These are phyloP conservation scores for Apodospora peruviana DNA, from an alignment of 495 filamentous ascomycete genomes.

Conservation along the genomic window DNA sequence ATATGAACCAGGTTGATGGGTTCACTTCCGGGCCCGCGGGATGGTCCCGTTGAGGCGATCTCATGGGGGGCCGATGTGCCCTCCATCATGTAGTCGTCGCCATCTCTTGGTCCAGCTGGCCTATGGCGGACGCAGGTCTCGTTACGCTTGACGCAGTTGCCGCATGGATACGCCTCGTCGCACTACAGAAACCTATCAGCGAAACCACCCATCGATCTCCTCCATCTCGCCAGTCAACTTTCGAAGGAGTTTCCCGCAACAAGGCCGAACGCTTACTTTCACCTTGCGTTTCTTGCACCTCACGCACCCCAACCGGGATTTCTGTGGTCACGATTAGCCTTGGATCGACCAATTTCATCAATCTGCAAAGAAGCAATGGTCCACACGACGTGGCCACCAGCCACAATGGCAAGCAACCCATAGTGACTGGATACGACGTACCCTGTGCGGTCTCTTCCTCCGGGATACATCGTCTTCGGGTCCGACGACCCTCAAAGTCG, in stretches of 20 bases:
- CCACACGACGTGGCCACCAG: background rate
- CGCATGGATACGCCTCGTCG: conserved; percentile 18
- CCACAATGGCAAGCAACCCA: background rate
- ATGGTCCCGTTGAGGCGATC: background rate
- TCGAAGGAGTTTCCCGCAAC: background rate
- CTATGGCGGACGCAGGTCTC: conserved; percentile 15
- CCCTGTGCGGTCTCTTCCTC: conserved; percentile 20
- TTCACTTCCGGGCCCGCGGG: conserved; percentile 2
- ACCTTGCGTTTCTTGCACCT: conserved; percentile 23
- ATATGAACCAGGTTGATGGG: conserved; percentile 23
- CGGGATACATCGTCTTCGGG: conserved; percentile 11
- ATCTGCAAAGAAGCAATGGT: background rate
- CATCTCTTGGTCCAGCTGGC: background rate
- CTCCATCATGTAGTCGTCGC: background rate
- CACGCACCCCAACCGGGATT: conserved; percentile 17
- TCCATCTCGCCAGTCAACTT: background rate
- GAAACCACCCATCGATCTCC: no score
- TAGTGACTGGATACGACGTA: conserved; percentile 6
- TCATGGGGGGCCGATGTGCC: background rate
- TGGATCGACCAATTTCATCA: no score
- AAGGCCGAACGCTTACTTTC: conserved; percentile 8
- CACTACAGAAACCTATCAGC: conserved; percentile 12
- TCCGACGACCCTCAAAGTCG: conserved; percentile 10
- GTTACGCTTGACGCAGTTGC: conserved; percentile 20
- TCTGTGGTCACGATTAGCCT: no score